phyloP scores from a whole-genome alignment of 164 flowering plant genomes.

The Tinospora cordifolia region DNA sequence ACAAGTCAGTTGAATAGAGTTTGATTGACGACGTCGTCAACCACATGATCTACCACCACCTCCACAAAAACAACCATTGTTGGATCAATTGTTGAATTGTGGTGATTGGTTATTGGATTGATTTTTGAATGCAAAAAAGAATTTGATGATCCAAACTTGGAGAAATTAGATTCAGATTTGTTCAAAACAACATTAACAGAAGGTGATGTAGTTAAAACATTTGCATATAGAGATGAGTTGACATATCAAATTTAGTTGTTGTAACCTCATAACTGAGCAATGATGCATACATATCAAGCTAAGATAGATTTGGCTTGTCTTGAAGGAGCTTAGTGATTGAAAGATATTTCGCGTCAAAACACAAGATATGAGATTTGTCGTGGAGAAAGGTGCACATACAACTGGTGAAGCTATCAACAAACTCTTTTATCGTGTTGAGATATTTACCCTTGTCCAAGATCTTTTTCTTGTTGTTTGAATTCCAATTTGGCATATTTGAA shows the following conservation, averaged over 20 bases:
- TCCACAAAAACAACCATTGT: too few relatives aligned
- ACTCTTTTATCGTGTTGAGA: too few relatives aligned
- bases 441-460: too few relatives aligned
- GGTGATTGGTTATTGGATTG: background rate
- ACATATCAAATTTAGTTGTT: background rate
- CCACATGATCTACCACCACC: too few relatives aligned
- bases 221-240: background rate
- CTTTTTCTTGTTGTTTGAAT: too few relatives aligned
- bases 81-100: too few relatives aligned
- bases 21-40: background rate
- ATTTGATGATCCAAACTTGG: too few relatives aligned
- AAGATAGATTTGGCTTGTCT: too few relatives aligned
- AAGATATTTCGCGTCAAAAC: background rate
- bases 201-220: background rate
- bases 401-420: too few relatives aligned
- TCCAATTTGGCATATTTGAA: too few relatives aligned
- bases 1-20: background rate
- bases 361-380: background rate
- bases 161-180: background rate
- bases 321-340: background rate
- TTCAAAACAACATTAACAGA: background rate
- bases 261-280: background rate
- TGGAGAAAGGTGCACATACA: background rate
- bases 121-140: too few relatives aligned
- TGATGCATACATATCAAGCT: background rate